A percentile compares a stretch with the other conserved stretches of the same genome.
These are phyloP conservation scores for Ballota nigra DNA, from an alignment of 257 asterid species.

Conservation along the genomic window DNA sequence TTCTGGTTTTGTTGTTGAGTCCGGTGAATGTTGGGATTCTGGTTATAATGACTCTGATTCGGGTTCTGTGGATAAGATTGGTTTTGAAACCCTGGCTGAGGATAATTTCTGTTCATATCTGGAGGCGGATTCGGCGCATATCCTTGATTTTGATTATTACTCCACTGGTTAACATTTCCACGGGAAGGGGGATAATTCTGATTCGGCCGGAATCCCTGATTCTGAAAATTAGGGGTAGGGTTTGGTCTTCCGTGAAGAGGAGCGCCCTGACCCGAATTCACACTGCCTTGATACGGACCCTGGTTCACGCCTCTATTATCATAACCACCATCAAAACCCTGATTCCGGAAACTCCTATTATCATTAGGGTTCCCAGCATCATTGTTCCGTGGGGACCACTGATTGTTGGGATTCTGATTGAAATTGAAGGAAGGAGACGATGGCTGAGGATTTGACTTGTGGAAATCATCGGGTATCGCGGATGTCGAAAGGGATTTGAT, in stretches of 20 bases:
- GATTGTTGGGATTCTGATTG: constrained; percentile 34
- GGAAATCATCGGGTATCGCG: constrained; percentile 37
- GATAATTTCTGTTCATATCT: constrained; percentile 32
- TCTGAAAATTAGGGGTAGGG: constrained; percentile 32
- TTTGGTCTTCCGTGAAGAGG: constrained; percentile 18
- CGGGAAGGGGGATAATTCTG: constrained; percentile 35
- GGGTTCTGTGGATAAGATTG: constrained; percentile 35
- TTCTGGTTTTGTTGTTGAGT: too few species aligned
- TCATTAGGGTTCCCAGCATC: constrained; percentile 26
- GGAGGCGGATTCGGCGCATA: constrained; percentile 30
- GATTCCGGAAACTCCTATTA: constrained; percentile 37
- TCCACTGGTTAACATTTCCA: constrained; percentile 38
- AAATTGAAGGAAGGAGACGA: constrained; percentile 31
- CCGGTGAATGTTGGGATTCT: constrained; percentile 21
- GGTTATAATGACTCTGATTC: constrained; percentile 23
- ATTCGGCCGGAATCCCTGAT: constrained; percentile 38
- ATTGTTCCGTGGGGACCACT: constrained; percentile 29
- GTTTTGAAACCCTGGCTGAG: constrained; percentile 49
- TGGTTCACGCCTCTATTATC: constrained; percentile 31
- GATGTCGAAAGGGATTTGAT: constrained; percentile 47
- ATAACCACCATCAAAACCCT: constrained; percentile 26
- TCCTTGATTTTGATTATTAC: constrained; percentile 37
- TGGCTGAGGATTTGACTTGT: constrained; percentile 26
- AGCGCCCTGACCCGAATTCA: constrained; percentile 28
- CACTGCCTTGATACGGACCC: constrained; percentile 36